Evolutionary conservation across 495 filamentous ascomycete genomes (phyloP).

Genomic region (Penicillium paradoxum): DNA sequence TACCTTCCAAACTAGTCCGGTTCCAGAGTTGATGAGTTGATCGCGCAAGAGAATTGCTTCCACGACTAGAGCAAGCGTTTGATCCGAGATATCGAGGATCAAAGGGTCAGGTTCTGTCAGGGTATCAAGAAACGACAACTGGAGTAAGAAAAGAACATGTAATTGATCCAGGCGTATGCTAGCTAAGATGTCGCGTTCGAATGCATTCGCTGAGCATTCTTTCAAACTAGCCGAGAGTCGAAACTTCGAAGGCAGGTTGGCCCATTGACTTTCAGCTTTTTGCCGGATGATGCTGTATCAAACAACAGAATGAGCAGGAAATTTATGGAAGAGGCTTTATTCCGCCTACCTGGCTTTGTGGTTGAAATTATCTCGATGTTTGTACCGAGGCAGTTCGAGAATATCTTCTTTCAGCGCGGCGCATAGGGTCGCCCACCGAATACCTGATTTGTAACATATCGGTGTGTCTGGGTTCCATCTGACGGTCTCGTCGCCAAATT

Average conservation of each 20-base stretch:
- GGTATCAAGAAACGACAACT: slow-evolving; percentile 25
- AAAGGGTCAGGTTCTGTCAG: slow-evolving; percentile 28
- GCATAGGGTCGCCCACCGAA: slow-evolving; percentile 36
- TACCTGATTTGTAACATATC: slow-evolving; percentile 28
- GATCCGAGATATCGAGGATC: slow-evolving; percentile 26
- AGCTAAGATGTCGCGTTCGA: slow-evolving; percentile 32
- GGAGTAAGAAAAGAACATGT: slow-evolving; percentile 36
- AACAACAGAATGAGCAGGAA: not conserved
- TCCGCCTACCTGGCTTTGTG: slow-evolving; percentile 18
- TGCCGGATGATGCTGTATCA: slow-evolving; percentile 17
- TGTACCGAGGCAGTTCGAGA: slow-evolving; percentile 32
- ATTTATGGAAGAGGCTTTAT: too few species aligned
- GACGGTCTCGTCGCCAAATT: slow-evolving; percentile 1
- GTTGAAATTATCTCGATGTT: slow-evolving; percentile 15
- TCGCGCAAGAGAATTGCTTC: slow-evolving; percentile 35
- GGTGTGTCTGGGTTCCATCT: not conserved
- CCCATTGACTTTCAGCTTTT: slow-evolving; percentile 24
- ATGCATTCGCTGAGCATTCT: slow-evolving; percentile 19
- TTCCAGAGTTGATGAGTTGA: slow-evolving; percentile 36
- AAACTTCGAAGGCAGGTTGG: slow-evolving; percentile 24
- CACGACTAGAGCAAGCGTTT: slow-evolving; percentile 35
- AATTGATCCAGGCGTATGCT: slow-evolving; percentile 35
- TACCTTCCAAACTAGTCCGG: slow-evolving; percentile 39
- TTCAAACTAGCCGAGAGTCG: slow-evolving; percentile 23
- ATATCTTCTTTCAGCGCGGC: slow-evolving; percentile 38